Evolutionary conservation across 106 monocot species (phyloP).

Genomic region (Dendrobium nobile): DNA sequence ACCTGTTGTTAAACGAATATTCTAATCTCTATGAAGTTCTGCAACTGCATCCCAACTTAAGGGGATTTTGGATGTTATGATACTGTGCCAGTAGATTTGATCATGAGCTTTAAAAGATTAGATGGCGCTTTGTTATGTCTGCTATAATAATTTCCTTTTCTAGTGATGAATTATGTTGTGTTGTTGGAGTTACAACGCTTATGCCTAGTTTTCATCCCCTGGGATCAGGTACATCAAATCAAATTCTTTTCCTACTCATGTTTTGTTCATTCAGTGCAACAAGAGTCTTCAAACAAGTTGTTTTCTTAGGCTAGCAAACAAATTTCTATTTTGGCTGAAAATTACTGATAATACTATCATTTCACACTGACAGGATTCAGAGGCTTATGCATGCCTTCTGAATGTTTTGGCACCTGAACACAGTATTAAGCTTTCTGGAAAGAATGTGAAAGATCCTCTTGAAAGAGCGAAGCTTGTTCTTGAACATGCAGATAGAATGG

Average conservation of each 20-base stretch:
- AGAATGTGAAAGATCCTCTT: constrained; percentile 46
- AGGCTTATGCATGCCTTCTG: constrained; percentile 71
- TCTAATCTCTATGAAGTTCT: neutral
- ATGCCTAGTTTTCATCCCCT: neutral
- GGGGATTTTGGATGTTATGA: neutral
- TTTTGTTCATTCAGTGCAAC: neutral
- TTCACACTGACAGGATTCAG: constrained; percentile 56
- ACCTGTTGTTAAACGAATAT: neutral
- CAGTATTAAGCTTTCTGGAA: constrained; percentile 31
- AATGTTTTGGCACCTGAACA: constrained; percentile 86
- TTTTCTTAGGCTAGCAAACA: neutral
- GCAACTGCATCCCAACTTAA: neutral
- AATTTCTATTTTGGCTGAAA: neutral
- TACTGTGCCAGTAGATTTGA: neutral
- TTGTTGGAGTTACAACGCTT: neutral
- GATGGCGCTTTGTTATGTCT: neutral
- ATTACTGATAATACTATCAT: neutral
- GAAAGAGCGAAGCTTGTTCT: constrained; percentile 81
- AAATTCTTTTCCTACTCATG: neutral
- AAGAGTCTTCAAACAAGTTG: neutral
- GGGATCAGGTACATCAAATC: neutral
- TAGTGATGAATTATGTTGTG: neutral
- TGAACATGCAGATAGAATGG: constrained; percentile 93
- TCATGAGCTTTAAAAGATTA: neutral
- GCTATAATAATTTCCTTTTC: neutral